Evolutionary conservation across 2,329 filamentous ascomycete genomes (phyloP).

Genomic region (Cladobotryum mycophilum): DNA sequence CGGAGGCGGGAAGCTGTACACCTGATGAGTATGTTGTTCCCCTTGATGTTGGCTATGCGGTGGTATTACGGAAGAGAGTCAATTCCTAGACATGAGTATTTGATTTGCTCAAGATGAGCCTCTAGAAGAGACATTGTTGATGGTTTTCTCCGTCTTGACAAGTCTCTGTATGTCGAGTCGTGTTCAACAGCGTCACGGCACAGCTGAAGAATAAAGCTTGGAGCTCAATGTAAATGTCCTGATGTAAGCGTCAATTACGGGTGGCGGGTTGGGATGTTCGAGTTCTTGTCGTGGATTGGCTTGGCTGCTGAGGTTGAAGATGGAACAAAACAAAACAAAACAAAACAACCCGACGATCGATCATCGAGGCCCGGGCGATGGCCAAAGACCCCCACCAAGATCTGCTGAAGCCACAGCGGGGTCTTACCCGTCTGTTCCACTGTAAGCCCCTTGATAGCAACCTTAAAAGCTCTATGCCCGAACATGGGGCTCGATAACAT

Average conservation of each 20-base stretch:
- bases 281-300: neutral
- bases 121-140: conserved; percentile 59
- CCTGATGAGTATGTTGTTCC: neutral
- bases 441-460: no score
- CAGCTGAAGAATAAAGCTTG: no score
- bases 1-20: conserved; percentile 71
- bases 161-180: no score
- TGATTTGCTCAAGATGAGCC: conserved; percentile 70
- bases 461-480: no score
- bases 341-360: neutral
- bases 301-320: neutral
- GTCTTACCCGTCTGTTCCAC: neutral
- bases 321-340: neutral
- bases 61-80: conserved; percentile 58
- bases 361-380: neutral
- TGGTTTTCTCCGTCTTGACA: no score
- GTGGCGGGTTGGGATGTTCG: neutral
- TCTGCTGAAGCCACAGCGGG: conserved; percentile 8
- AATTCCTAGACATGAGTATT: conserved; percentile 69
- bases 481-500: no score
- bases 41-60: neutral
- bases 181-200: no score
- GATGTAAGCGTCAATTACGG: no score
- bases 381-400: conserved; percentile 6
- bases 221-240: no score